Percentiles rank a stretch among this genome's conserved stretches.
These are phyloP conservation scores for Ciborinia camelliae DNA, from an alignment of 2,329 filamentous ascomycete species.

Conservation along the genomic window DNA sequence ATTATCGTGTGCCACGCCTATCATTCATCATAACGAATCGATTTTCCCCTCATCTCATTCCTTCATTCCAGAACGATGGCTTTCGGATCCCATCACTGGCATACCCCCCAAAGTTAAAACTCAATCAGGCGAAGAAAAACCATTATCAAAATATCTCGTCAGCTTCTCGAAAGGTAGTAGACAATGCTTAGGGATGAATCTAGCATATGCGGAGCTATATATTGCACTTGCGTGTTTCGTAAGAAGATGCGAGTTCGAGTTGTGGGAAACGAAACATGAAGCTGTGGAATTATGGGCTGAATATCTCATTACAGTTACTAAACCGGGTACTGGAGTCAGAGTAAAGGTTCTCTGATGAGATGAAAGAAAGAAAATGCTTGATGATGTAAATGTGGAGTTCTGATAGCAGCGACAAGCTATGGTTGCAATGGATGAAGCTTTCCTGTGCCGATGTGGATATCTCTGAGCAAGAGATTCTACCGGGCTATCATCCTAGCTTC, in stretches of 20 bases:
- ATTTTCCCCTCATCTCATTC: conserved; percentile 40
- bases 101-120: conserved; percentile 6
- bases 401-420: neutral
- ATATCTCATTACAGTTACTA: neutral
- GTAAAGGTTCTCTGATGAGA: conserved; percentile 11
- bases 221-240: conserved; percentile 13
- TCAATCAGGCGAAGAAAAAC: conserved; percentile 3
- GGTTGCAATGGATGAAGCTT: no score
- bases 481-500: neutral
- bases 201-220: conserved; percentile 22
- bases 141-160: conserved; percentile 38
- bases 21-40: conserved; percentile 42
- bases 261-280: conserved; percentile 11
- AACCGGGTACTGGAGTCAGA: conserved; percentile 7
- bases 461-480: neutral
- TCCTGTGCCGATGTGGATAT: neutral
- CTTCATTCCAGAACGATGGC: conserved; percentile 45
- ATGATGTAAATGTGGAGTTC: neutral
- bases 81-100: conserved; percentile 31
- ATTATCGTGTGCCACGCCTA: conserved; percentile 41
- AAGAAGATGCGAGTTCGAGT: conserved; percentile 8
- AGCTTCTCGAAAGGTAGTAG: conserved; percentile 44
- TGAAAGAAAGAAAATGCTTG: no score
- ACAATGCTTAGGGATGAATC: conserved; percentile 42
- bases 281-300: conserved; percentile 13